A percentile compares a stretch with the other conserved stretches of the same genome.
Evolutionary conservation across 805 yeast species (phyloP).

Genomic region (Lipomyces oligophaga): DNA sequence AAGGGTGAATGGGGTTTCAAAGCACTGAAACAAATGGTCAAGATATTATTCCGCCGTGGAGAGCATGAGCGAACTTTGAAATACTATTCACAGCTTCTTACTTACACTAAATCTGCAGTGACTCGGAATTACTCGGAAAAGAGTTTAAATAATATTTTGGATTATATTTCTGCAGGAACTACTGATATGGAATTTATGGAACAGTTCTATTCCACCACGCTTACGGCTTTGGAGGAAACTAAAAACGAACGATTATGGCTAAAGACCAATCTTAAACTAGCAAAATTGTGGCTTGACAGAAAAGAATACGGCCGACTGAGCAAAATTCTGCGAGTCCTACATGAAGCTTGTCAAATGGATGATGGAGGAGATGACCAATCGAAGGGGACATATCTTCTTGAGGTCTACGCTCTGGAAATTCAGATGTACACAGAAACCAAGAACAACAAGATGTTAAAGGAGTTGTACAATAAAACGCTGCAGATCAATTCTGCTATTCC

Average conservation of each 20-base stretch:
- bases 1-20: slow-evolving; percentile 37
- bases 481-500: slow-evolving; percentile 59
- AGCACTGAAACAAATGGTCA: slow-evolving; percentile 38
- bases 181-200: slow-evolving; percentile 32
- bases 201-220: slow-evolving; percentile 31
- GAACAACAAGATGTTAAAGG: slow-evolving; percentile 41
- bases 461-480: slow-evolving; percentile 49
- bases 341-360: slow-evolving; percentile 28
- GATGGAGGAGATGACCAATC: slow-evolving; percentile 30
- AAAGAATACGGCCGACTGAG: slow-evolving; percentile 28
- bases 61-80: slow-evolving; percentile 30
- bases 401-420: slow-evolving; percentile 64
- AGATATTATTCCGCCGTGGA: slow-evolving; percentile 31
- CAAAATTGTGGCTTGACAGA: slow-evolving; percentile 34
- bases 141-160: slow-evolving; percentile 37
- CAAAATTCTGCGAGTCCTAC: slow-evolving; percentile 20
- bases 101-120: slow-evolving; percentile 28
- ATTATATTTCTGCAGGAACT: slow-evolving; percentile 30
- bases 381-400: slow-evolving; percentile 44
- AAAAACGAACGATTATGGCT: slow-evolving; percentile 36
- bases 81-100: slow-evolving; percentile 28
- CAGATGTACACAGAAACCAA: slow-evolving; percentile 46
- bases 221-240: slow-evolving; percentile 31
- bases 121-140: slow-evolving; percentile 38
- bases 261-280: slow-evolving; percentile 35